A percentile compares a stretch with the other conserved stretches of the same genome.
Conservation (phyloP, 331 rosid species). For the Saraca asoca region DNA sequence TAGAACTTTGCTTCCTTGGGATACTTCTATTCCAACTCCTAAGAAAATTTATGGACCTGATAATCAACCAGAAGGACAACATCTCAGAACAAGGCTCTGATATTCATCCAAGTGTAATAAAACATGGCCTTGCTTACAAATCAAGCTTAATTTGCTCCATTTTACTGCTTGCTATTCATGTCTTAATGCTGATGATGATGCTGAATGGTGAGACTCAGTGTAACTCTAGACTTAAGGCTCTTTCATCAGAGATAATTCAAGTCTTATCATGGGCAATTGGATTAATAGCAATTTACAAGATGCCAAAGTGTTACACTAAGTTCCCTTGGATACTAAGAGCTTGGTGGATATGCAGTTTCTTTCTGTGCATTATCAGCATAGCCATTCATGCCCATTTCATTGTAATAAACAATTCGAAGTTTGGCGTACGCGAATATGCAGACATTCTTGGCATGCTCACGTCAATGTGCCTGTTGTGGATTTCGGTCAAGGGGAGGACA, state of each 20-base stretch:
- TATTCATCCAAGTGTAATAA: slow-evolving; percentile 31
- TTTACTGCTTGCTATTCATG: slow-evolving; percentile 47
- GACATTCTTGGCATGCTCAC: slow-evolving; percentile 56
- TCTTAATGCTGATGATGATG: slow-evolving; percentile 41
- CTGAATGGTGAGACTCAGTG: slow-evolving; percentile 59
- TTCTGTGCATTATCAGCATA: slow-evolving; percentile 43
- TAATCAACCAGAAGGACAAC: slow-evolving; percentile 40
- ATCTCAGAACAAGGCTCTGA: slow-evolving; percentile 37
- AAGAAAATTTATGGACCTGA: slow-evolving; percentile 23
- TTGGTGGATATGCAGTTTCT: slow-evolving; percentile 83
- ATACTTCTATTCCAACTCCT: slow-evolving; percentile 44
- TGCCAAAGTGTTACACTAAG: slow-evolving; percentile 36
- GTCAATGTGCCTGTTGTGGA: slow-evolving; percentile 53
- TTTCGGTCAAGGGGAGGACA: slow-evolving; percentile 70
- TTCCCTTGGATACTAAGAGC: slow-evolving; percentile 78
- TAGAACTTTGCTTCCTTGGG: slow-evolving; percentile 57
- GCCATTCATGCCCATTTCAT: slow-evolving; percentile 46
- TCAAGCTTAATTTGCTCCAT: slow-evolving; percentile 52
- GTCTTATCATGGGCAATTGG: slow-evolving; percentile 58
- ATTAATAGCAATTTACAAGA: slow-evolving; percentile 40
- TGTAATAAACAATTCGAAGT: slow-evolving; percentile 35
- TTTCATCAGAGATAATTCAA: slow-evolving; percentile 60
- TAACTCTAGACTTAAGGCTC: slow-evolving; percentile 34
- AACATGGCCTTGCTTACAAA: slow-evolving; percentile 51
- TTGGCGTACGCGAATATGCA: slow-evolving; percentile 52